phyloP scores from a whole-genome alignment of 352 stramenopile genomes.

The Bremia lactucae region DNA sequence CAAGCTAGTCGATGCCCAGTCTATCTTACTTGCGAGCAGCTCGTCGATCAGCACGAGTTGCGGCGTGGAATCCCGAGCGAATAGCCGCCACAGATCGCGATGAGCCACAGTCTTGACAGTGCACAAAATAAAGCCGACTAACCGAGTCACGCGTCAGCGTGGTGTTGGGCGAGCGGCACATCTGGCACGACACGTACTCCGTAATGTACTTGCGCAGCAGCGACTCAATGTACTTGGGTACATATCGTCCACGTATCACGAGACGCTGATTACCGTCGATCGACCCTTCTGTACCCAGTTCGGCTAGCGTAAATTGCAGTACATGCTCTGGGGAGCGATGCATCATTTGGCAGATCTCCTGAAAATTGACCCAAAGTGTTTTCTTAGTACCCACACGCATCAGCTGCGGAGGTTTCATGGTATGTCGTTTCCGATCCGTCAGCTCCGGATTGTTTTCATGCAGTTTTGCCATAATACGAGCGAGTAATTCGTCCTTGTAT shows the following conservation, averaged over 20 bases:
- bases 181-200: slow-evolving; percentile 99
- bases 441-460: slow-evolving; percentile 95
- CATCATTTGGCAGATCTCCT: slow-evolving; percentile 98
- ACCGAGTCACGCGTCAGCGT: slow-evolving; percentile 94
- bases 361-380: slow-evolving; percentile 99
- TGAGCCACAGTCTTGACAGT: slow-evolving; percentile 96
- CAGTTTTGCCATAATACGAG: slow-evolving; percentile 90
- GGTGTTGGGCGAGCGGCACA: slow-evolving; percentile 98
- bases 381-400: slow-evolving; percentile 94
- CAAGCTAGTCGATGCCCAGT: neutral
- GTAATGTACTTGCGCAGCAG: slow-evolving; percentile 99
- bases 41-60: slow-evolving; percentile 75
- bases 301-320: slow-evolving; percentile 98
- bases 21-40: slow-evolving; percentile 72
- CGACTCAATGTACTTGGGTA: slow-evolving; percentile 98
- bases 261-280: slow-evolving; percentile 98
- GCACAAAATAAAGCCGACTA: slow-evolving; percentile 95
- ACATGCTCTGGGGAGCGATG: slow-evolving; percentile 97
- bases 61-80: slow-evolving; percentile 96
- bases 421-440: slow-evolving; percentile 91
- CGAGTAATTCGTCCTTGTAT: slow-evolving; percentile 91
- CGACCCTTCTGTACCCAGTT: slow-evolving; percentile 98
- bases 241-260: slow-evolving; percentile 96
- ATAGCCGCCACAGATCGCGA: slow-evolving; percentile 95
- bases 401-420: slow-evolving; percentile 84